These are phyloP conservation scores for Gnomoniopsis smithogilvyi DNA, from an alignment of 2,329 filamentous ascomycete genomes.

Conservation along the genomic window DNA sequence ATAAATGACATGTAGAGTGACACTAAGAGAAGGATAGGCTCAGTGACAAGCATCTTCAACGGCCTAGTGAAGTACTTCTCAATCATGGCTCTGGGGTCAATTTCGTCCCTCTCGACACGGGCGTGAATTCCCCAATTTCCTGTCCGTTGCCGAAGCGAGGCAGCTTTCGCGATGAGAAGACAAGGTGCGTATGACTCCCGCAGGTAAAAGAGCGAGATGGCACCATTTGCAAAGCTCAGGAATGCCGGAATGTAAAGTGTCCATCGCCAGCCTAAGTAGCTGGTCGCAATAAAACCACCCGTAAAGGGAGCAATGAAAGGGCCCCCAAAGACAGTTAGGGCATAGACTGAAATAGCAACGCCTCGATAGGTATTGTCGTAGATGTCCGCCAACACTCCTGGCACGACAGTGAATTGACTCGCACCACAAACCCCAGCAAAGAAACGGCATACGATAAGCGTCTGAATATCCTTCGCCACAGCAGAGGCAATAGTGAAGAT, in stretches of 20 bases:
- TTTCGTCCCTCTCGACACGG: constrained; percentile 6
- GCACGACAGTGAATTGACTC: constrained; percentile 13
- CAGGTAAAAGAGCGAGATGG: constrained; percentile 2
- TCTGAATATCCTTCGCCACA: constrained; percentile 30
- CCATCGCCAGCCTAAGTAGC: constrained; percentile 10
- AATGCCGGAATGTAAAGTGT: constrained; percentile 11
- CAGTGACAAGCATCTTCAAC: constrained; percentile 40
- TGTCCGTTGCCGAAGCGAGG: constrained; percentile 20
- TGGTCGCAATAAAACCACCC: constrained; percentile 9
- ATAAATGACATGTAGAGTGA: constrained; percentile 18
- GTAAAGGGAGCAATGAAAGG: constrained; percentile 9
- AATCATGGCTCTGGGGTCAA: constrained; percentile 14
- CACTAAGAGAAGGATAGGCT: constrained; percentile 52
- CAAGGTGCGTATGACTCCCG: constrained; percentile 11
- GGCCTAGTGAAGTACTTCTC: constrained; percentile 22
- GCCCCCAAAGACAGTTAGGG: constrained; percentile 13
- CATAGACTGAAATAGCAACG: constrained; percentile 12
- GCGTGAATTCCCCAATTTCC: constrained; percentile 19
- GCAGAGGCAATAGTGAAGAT: constrained; percentile 36
- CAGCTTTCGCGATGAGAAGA: constrained; percentile 7
- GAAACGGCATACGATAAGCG: constrained; percentile 10
- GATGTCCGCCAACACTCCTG: constrained; percentile 9
- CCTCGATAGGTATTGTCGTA: constrained; percentile 12
- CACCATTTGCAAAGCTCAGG: constrained; percentile 7
- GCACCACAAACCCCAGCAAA: constrained; percentile 11